Base-by-base conservation (phyloP, 345 rosid species). In the Citrus reticulata region DNA sequence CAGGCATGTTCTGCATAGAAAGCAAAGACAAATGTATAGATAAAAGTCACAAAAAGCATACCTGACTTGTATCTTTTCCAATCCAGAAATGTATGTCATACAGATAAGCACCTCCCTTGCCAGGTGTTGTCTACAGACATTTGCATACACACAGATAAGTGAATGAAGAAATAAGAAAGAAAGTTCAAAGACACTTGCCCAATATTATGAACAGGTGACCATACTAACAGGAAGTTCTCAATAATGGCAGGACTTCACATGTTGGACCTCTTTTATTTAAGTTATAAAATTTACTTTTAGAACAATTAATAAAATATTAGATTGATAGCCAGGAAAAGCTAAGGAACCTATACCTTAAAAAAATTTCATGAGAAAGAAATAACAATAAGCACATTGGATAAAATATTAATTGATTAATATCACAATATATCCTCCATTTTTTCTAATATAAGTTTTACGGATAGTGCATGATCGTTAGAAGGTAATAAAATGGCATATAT, bases 11-110 rank as follows among this genome's bases (percentile, higher is more conserved):
- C 27, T 30, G 19, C 22, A 64, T 17, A 11, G 37, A 64, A 42
- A 40, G 6, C 5, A 25, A 27, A 19, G 2, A 63, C 40, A 75
- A 49, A 63, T 24, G 49, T 5, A n/a, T 2, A 75, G 9, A 60
- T 8, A 25, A 14, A 29, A 61, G 49, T 75, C 37, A 57, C 58
- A 54, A 60, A 72, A 72, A 32, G 75, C 79, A 79, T 72, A 94
- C 99, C 97, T 97, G 98, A 87, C 92, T 97, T 40, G 98, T 88
- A 83, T 94, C 99, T 88, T 87, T 94, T 73, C 99, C 99, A 76
- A 97, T 87, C 99, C 99, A 97, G 84, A 94, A 97, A 87, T 97
- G 98, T 80, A 97, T 89, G 83, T 97, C 98, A 80, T 82, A 90
- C 30, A 89, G 84, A 84, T 88, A 94, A 76, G 97, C 88, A 20